Evolutionary conservation across 106 monocot genomes (phyloP), one percentile per base, ranked within the genome.

Genomic region (Dendrobium chrysotoxum): DNA sequence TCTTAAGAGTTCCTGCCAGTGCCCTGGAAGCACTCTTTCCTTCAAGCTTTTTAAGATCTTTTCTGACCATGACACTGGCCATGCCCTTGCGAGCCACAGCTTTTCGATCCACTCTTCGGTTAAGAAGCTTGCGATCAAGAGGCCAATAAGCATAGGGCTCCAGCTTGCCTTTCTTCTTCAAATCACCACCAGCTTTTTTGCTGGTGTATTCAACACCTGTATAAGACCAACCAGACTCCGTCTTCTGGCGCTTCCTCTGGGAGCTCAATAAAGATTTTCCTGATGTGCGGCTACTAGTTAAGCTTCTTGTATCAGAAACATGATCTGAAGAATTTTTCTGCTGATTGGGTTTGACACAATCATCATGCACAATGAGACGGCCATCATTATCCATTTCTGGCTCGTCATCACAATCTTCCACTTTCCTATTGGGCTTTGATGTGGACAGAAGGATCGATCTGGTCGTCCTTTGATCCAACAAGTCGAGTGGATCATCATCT

Each of bases 101-200:
- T 79, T 89, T 98, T 46, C 81, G 80, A 30, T 98, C 94, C 28
- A 74, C 77, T 50, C 97, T 86, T 0, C 91, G 83, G 70, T 98
- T 98, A 28, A 98, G 81, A 6, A 98, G 87, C 79, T 98, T 98
- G 13, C 97, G 77, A 66, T 98, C 97, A 1, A 98, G 87, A 17
- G 94, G 97, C 97, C 97, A 98, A 64, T 98, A 98, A 0, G 97
- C 97, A 47, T 98, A 98, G 13, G 97, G 97, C 26, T 98, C 97
- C 20, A 95, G 84, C 87, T 94, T 98, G 71, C 89, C 88, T 81
- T 94, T 89, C 84, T 86, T 91, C 86, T 91, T 92, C 40, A 98
- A 8, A 87, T 98, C 97, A 54, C 97, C 97, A 2, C 91, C 68
- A 15, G 92, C 94, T 77, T 83, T 95, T 42, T 83, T 89, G 81